Base-by-base conservation (phyloP, 345 rosid species). In the Eucalyptus sp. region DNA sequence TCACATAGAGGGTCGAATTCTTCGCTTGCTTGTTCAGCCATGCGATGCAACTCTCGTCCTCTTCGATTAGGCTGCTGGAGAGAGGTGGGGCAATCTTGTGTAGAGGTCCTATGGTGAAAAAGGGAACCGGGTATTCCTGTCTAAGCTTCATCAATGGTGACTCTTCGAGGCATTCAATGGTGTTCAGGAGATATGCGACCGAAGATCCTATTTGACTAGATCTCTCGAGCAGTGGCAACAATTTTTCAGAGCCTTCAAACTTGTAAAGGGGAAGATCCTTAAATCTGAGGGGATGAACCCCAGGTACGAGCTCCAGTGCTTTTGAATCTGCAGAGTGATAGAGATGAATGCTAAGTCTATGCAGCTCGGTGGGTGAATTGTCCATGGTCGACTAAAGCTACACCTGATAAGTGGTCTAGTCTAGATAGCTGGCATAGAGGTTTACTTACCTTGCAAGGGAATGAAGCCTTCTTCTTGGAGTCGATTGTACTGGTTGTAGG, bases 1-100 rank as follows among this genome's bases (percentile, higher is more conserved):
- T 94, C 66, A 93, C 83, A 3, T 92, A 92, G 64, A 93, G 79
- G 31, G 91, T 92, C 15, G 93, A 91, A 5, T 90, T 88, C 6
- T 48, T 50, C n/a, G 89, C 50, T 76, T 91, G 93, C 86, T 88
- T 88, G 88, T 91, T 64, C n/a, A 93, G 94, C 94, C 94, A 92
- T 71, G 91, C 4, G n/a, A 92, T 88, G 87, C 93, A 92, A 71
- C 76, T 90, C 22, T 56, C 31, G 33, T 92, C 94, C 87, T 92
- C 94, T 27, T 54, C 41, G 7, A 89, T 62, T 37, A 89, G 68
- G 81, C 91, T 90, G 58, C 86, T 58, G 7, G 90, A 89, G 50
- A 50, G 43, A 11, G 88, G 27, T 79, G 93, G 88, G 10, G 91
- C 84, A 66, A 90, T 44, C 89, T 92, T 94, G 90, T 92, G 90